Evolutionary conservation across 1,139 yeast genomes (phyloP).

Genomic region (Arxiozyma telluris): DNA sequence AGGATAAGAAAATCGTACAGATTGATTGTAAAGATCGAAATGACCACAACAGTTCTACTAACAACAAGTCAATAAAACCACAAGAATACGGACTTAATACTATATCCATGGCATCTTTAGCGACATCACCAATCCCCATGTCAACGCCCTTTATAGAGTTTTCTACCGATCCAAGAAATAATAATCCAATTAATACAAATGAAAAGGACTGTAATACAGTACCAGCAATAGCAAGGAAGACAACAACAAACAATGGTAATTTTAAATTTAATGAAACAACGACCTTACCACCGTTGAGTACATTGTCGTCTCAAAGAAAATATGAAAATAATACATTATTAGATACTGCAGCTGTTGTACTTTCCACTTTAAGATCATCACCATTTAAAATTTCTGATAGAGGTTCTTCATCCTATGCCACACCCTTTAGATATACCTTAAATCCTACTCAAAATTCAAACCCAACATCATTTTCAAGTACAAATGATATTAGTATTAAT

Average conservation of each 20-base stretch:
- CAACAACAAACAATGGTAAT: slow-evolving; percentile 21
- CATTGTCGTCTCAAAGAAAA: background rate
- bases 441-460: background rate
- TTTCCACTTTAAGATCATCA: slow-evolving; percentile 29
- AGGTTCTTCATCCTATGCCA: slow-evolving; percentile 2
- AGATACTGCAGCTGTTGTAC: slow-evolving; percentile 28
- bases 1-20: too few relatives aligned
- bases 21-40: background rate
- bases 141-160: background rate
- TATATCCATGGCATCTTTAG: background rate
- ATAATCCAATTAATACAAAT: background rate
- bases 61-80: slow-evolving; percentile 5
- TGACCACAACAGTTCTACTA: background rate
- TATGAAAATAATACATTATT: slow-evolving; percentile 15
- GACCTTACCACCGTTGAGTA: background rate
- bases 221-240: slow-evolving; percentile 10
- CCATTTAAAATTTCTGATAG: slow-evolving; percentile 21
- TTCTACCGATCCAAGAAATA: background rate
- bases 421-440: background rate
- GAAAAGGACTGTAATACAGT: background rate
- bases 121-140: background rate
- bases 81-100: background rate
- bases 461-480: background rate
- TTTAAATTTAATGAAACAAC: slow-evolving; percentile 28
- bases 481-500: background rate